Evolutionary conservation across 768 basidiomycete species (phyloP).

Genomic region (Leucocoprinus sp.): DNA sequence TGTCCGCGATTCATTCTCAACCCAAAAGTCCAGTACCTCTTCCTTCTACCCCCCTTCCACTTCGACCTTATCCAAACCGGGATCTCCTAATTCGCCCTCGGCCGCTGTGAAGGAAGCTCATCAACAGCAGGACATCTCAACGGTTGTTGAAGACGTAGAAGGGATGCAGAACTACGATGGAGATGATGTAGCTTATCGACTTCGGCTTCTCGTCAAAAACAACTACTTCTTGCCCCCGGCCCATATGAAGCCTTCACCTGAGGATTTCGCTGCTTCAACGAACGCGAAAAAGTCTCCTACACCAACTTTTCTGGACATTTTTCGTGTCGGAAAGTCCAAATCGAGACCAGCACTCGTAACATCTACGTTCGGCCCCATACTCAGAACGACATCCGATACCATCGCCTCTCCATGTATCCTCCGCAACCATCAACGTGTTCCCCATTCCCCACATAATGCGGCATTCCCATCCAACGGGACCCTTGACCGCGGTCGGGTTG

Average conservation of each 20-base stretch:
- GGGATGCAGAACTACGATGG: constrained; percentile 46
- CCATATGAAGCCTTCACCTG: constrained; percentile 69
- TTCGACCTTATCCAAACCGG: constrained; percentile 52
- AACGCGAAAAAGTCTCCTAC: constrained; percentile 37
- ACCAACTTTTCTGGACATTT: constrained; percentile 63
- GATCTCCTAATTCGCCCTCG: constrained; percentile 57
- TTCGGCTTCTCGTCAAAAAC: constrained; percentile 78
- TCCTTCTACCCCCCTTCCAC: constrained; percentile 74
- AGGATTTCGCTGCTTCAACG: constrained; percentile 43
- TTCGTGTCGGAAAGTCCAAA: constrained; percentile 59
- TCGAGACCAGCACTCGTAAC: constrained; percentile 53
- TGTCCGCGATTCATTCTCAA: constrained; percentile 50
- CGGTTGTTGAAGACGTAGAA: constrained; percentile 40
- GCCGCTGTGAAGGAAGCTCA: constrained; percentile 40
- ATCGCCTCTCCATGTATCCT: constrained; percentile 36
- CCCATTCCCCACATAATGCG: constrained; percentile 29
- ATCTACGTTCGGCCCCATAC: constrained; percentile 28
- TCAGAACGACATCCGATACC: constrained; percentile 62
- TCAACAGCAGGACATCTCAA: constrained; percentile 35
- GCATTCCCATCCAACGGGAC: constrained; percentile 17
- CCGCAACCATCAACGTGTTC: constrained; percentile 24
- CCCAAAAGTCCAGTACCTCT: constrained; percentile 58
- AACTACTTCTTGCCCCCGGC: constrained; percentile 86
- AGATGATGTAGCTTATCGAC: constrained; percentile 81
- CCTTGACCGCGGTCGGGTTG: constrained; percentile 46